phyloP scores from a whole-genome alignment of 1,284 basidiomycete species.

The Pterulicium gracile region DNA sequence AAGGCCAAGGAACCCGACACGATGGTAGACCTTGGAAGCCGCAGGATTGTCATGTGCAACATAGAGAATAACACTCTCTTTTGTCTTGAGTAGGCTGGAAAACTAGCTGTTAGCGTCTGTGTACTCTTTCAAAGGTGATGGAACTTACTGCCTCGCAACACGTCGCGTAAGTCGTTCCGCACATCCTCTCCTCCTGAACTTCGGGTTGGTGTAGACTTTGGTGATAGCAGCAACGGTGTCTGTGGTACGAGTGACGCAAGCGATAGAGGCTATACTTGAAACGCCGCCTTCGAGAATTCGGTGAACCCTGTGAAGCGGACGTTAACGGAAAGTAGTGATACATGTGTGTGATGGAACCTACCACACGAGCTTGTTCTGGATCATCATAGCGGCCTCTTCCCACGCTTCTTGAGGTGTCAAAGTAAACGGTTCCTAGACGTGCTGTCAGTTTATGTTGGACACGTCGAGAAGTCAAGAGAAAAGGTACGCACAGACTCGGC shows the following conservation, averaged over 20 bases:
- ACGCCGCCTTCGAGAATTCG: conserved; percentile 4
- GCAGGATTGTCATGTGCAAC: conserved; percentile 41
- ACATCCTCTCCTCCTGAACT: conserved; percentile 37
- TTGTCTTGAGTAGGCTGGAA: conserved; percentile 22
- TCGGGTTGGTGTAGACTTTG: conserved; percentile 50
- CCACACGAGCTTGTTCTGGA: conserved; percentile 44
- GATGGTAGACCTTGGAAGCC: conserved; percentile 44
- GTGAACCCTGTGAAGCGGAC: conserved; percentile 17
- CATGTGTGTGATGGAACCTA: conserved; percentile 35
- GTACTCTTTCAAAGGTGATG: background rate
- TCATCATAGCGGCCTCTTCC: conserved; percentile 39
- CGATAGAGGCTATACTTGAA: conserved; percentile 47
- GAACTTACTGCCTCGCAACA: conserved; percentile 38
- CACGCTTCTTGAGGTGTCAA: conserved; percentile 30
- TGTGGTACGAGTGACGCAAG: conserved; percentile 48
- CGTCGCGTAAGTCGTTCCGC: conserved; percentile 45
- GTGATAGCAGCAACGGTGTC: conserved; percentile 45
- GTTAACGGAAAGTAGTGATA: conserved; percentile 11
- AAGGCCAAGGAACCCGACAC: conserved; percentile 50
- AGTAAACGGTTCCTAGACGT: conserved; percentile 39
- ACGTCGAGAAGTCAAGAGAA: conserved; percentile 3
- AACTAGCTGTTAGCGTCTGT: background rate
- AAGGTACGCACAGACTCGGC: conserved; percentile 36
- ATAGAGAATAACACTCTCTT: conserved; percentile 38
- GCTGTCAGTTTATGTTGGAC: conserved; percentile 6